Percentiles rank a stretch among this genome's conserved stretches.
These are phyloP conservation scores for Alternaria gansuensis DNA, from an alignment of 2,329 filamentous ascomycete species.

Conservation along the genomic window DNA sequence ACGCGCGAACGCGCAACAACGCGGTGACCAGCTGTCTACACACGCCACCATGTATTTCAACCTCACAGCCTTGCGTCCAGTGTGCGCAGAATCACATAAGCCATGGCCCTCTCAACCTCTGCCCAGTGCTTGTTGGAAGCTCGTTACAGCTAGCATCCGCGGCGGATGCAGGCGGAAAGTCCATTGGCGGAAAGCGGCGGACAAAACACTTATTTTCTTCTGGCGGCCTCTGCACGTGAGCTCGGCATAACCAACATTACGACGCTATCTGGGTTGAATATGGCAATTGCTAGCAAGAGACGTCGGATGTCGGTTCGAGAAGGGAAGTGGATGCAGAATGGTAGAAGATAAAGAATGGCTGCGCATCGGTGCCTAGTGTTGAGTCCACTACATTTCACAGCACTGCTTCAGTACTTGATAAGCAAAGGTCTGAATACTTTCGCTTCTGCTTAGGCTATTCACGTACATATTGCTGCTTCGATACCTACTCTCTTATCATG, in stretches of 20 bases:
- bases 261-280: constrained; percentile 30
- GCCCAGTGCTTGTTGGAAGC: neutral
- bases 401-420: neutral
- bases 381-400: neutral
- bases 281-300: constrained; percentile 25
- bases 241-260: constrained; percentile 40
- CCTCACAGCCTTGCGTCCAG: neutral
- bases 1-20: neutral
- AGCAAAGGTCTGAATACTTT: neutral
- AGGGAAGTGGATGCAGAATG: constrained; percentile 30
- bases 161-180: constrained; percentile 35
- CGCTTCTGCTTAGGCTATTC: neutral
- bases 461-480: neutral
- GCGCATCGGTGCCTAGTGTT: constrained; percentile 13
- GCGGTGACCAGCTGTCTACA: neutral
- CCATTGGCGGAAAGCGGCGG: constrained; percentile 34
- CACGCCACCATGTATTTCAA: neutral
- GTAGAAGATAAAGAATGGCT: constrained; percentile 31
- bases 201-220: constrained; percentile 21
- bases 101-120: neutral
- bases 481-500: constrained; percentile 29
- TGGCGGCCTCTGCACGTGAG: constrained; percentile 35
- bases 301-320: constrained; percentile 37
- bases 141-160: neutral
- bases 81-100: no score